A percentile compares a stretch with the other conserved stretches of the same genome.
Conservation (phyloP, 148 eudicot genomes). For the Polygonum aviculare region DNA sequence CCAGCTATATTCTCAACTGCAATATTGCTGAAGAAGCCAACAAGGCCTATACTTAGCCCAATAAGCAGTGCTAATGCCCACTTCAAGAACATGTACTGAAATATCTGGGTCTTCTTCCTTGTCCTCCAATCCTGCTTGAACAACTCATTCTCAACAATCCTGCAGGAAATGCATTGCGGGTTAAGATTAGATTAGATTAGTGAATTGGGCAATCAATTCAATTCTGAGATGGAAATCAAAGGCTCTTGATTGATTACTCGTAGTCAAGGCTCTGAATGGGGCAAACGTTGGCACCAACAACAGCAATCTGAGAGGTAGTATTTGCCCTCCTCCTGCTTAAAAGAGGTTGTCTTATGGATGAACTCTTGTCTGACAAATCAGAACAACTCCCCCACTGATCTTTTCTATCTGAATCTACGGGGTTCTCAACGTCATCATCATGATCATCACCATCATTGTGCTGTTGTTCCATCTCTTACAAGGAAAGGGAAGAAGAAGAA, state of each 20-base stretch:
- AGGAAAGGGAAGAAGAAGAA: not conserved
- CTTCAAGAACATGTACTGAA: slow-evolving; percentile 40
- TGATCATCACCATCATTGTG: no score
- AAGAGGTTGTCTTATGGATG: slow-evolving; percentile 20
- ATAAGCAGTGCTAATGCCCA: slow-evolving; percentile 42
- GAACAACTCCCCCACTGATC: slow-evolving; percentile 19
- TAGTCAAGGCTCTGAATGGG: slow-evolving; percentile 41
- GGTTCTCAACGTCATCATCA: slow-evolving; percentile 16
- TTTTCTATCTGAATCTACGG: slow-evolving; percentile 11
- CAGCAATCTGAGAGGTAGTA: slow-evolving; percentile 31
- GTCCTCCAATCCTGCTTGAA: slow-evolving; percentile 55
- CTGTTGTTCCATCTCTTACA: slow-evolving; percentile 13
- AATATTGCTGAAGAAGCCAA: slow-evolving; percentile 40
- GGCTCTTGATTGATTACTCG: slow-evolving; percentile 18
- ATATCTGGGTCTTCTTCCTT: slow-evolving; percentile 35
- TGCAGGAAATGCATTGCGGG: slow-evolving; percentile 1
- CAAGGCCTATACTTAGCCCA: slow-evolving; percentile 35
- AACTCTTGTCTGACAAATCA: slow-evolving; percentile 13
- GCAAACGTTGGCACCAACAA: slow-evolving; percentile 30
- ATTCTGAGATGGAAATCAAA: not conserved
- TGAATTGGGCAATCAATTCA: not conserved
- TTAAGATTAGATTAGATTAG: not conserved
- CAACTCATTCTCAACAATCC: slow-evolving; percentile 43
- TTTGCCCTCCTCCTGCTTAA: slow-evolving; percentile 17
- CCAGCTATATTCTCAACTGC: slow-evolving; percentile 46